Conservation (phyloP, 495 filamentous ascomycete genomes). For the Oidiodendron maius region DNA sequence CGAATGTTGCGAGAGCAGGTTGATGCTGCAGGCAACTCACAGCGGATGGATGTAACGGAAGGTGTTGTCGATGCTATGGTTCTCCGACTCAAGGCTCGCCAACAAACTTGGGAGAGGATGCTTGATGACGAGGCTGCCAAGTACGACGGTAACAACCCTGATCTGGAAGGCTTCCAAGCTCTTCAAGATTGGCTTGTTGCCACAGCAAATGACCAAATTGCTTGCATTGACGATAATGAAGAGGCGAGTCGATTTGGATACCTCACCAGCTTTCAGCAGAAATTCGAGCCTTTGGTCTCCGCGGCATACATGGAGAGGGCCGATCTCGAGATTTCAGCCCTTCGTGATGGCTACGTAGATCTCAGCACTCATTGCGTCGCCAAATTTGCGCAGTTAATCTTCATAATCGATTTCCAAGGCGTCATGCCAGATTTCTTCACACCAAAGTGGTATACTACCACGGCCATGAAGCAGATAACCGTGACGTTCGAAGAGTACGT, state of each 20-base stretch:
- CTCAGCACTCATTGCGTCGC: slow-evolving; percentile 83
- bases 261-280: slow-evolving; percentile 72
- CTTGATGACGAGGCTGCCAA: slow-evolving; percentile 79
- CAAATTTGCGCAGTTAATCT: slow-evolving; percentile 78
- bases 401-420: slow-evolving; percentile 74
- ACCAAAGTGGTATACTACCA: slow-evolving; percentile 73
- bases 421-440: slow-evolving; percentile 91
- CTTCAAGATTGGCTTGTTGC: slow-evolving; percentile 93
- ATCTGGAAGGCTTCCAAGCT: slow-evolving; percentile 70
- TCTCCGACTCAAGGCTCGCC: slow-evolving; percentile 70
- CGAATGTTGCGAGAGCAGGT: slow-evolving; percentile 93
- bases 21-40: slow-evolving; percentile 69
- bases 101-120: slow-evolving; percentile 78
- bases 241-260: slow-evolving; percentile 67
- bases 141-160: slow-evolving; percentile 55
- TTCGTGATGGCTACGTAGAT: slow-evolving; percentile 90
- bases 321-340: slow-evolving; percentile 60
- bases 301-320: slow-evolving; percentile 70
- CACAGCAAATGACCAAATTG: slow-evolving; percentile 98
- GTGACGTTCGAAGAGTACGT: slow-evolving; percentile 94
- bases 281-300: slow-evolving; percentile 72
- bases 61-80: slow-evolving; percentile 95
- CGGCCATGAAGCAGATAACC: slow-evolving; percentile 80
- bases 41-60: slow-evolving; percentile 80
- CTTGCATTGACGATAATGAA: slow-evolving; percentile 85